Percentiles rank a stretch among this genome's conserved stretches.
Evolutionary conservation across 192 early-diverging fungal species (phyloP).

Genomic region (Thoreauomyces humboldtii): DNA sequence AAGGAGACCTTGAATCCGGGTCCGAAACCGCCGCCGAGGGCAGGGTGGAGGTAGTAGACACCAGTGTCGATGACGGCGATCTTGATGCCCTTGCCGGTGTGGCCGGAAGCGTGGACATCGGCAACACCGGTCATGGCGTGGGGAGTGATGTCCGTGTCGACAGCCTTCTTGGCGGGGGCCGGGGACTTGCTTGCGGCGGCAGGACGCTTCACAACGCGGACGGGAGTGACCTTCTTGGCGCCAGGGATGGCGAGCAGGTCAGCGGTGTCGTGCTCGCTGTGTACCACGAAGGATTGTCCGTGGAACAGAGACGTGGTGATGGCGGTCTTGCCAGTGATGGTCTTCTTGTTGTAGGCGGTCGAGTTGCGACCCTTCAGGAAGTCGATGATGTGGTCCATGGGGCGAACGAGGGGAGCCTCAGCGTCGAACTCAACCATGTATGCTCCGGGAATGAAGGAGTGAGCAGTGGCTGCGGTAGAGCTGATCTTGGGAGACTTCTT

Average conservation of each 20-base stretch:
- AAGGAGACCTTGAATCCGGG: slow-evolving; percentile 6
- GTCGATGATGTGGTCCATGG: background rate
- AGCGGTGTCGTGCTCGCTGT: background rate
- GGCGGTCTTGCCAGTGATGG: background rate
- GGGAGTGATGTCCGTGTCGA: background rate
- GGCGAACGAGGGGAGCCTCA: background rate
- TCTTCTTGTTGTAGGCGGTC: background rate
- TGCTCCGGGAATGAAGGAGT: background rate
- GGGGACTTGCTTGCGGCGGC: background rate
- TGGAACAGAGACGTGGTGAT: slow-evolving; percentile 6
- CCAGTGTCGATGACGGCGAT: slow-evolving; percentile 18
- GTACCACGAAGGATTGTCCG: slow-evolving; percentile 9
- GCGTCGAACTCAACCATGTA: slow-evolving; percentile 11
- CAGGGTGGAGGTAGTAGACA: slow-evolving; percentile 17
- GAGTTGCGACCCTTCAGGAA: background rate
- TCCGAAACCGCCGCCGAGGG: slow-evolving; percentile 19
- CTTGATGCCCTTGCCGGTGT: slow-evolving; percentile 17
- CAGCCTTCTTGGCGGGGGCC: background rate
- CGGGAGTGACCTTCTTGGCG: slow-evolving; percentile 4
- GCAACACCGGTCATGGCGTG: slow-evolving; percentile 20
- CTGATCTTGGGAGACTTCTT: background rate
- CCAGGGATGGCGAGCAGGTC: background rate
- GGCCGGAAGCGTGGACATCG: background rate
- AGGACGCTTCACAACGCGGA: background rate
- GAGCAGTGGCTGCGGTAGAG: background rate